Percentiles rank a stretch among this genome's conserved stretches.
Evolutionary conservation across 176 grass and related monocot genomes (phyloP).

Genomic region (Carex myosuroides): DNA sequence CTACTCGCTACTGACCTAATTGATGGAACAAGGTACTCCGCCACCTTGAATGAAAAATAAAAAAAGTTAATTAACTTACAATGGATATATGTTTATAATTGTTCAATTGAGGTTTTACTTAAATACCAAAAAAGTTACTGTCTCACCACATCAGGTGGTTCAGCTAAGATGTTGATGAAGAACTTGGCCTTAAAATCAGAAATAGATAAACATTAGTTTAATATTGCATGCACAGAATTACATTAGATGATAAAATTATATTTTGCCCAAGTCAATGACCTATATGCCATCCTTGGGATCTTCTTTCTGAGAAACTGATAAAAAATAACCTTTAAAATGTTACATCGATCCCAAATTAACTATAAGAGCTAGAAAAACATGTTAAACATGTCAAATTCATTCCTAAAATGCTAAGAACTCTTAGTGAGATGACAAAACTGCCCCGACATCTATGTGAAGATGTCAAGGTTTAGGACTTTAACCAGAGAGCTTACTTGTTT

Average conservation of each 20-base stretch:
- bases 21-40: slow-evolving; percentile 77
- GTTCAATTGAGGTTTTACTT: background rate
- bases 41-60: slow-evolving; percentile 44
- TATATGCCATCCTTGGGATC: background rate
- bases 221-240: background rate
- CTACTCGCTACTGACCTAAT: slow-evolving; percentile 63
- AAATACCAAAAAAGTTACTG: slow-evolving; percentile 2
- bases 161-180: slow-evolving; percentile 99
- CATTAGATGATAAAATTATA: background rate
- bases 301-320: background rate
- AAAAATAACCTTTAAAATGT: background rate
- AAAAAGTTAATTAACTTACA: slow-evolving; percentile 17
- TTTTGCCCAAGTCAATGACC: background rate
- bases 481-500: slow-evolving; percentile 58
- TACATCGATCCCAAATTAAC: background rate
- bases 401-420: background rate
- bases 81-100: background rate
- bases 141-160: slow-evolving; percentile 92
- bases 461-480: background rate
- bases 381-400: background rate
- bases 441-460: slow-evolving; percentile 8
- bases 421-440: slow-evolving; percentile 14
- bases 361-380: background rate
- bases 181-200: slow-evolving; percentile 67
- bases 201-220: background rate